phyloP scores from a whole-genome alignment of 1,284 basidiomycete species.

The Trametes sp. region DNA sequence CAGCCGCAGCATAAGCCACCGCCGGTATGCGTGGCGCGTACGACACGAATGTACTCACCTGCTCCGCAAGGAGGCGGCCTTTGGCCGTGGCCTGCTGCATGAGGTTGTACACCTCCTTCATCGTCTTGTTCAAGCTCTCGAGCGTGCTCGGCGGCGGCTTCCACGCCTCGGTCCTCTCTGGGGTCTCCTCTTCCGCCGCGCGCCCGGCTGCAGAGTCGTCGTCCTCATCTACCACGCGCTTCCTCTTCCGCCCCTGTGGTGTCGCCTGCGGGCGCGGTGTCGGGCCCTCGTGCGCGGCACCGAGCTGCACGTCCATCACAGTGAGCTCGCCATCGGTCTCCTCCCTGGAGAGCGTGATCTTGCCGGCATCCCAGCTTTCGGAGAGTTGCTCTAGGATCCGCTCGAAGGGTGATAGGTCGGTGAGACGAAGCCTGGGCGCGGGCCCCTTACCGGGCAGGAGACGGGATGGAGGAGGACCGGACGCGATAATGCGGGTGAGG shows the following conservation, averaged over 20 bases:
- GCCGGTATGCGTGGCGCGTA: neutral
- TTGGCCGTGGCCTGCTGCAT: constrained; percentile 80
- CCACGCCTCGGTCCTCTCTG: constrained; percentile 45
- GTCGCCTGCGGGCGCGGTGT: constrained; percentile 15
- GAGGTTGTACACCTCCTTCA: constrained; percentile 81
- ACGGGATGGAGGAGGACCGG: constrained; percentile 50
- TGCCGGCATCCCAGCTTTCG: constrained; percentile 66
- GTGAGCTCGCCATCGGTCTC: constrained; percentile 49
- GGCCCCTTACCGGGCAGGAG: constrained; percentile 50
- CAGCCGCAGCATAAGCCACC: neutral
- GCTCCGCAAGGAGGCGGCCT: constrained; percentile 80
- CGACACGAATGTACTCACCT: constrained; percentile 51
- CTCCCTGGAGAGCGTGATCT: constrained; percentile 57
- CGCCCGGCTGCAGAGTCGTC: constrained; percentile 76
- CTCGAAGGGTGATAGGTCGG: constrained; percentile 70
- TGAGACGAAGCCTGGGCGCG: constrained; percentile 61
- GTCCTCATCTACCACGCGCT: constrained; percentile 77
- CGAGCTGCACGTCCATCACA: constrained; percentile 64
- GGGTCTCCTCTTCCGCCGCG: constrained; percentile 53
- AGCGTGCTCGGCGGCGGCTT: constrained; percentile 57
- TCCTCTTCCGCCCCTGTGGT: constrained; percentile 64
- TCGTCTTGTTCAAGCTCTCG: constrained; percentile 64
- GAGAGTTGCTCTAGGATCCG: constrained; percentile 64
- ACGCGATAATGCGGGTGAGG: constrained; percentile 65
- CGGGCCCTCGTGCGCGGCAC: constrained; percentile 33